A percentile compares a stretch with the other conserved stretches of the same genome.
phyloP scores from a whole-genome alignment of 352 stramenopile genomes.

The Pythium apleroticum region DNA sequence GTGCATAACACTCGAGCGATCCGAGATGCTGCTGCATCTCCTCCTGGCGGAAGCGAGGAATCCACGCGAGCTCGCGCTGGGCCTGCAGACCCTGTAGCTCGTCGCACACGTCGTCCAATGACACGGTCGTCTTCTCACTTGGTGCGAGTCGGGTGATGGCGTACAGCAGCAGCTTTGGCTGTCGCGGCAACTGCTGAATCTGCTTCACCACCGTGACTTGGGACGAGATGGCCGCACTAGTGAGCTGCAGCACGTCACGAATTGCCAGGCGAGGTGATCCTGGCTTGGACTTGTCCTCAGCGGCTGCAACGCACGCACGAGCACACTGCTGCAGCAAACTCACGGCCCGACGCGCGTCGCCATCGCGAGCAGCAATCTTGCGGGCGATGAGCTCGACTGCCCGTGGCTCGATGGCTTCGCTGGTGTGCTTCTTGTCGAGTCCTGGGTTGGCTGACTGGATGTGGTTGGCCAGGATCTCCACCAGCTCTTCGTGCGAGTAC shows the following conservation, averaged over 20 bases:
- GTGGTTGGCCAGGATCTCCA: conserved; percentile 47
- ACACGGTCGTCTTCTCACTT: conserved; percentile 30
- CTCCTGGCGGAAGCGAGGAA: conserved; percentile 55
- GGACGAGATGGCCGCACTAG: conserved; percentile 38
- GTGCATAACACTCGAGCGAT: conserved; percentile 69
- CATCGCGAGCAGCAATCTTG: conserved; percentile 65
- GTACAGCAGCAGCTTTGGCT: conserved; percentile 68
- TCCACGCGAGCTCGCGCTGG: conserved; percentile 44
- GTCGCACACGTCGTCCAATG: conserved; percentile 48
- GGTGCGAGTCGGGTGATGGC: conserved; percentile 57
- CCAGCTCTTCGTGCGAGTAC: conserved; percentile 51
- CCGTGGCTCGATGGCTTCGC: conserved; percentile 36
- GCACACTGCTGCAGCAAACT: conserved; percentile 61
- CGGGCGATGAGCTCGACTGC: conserved; percentile 66
- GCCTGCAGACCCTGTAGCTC: conserved; percentile 45
- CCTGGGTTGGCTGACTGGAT: conserved; percentile 26
- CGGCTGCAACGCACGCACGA: conserved; percentile 18
- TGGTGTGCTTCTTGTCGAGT: background rate
- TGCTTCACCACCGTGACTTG: conserved; percentile 38
- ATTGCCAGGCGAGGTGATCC: conserved; percentile 15
- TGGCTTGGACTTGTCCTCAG: background rate
- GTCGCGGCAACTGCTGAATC: conserved; percentile 58
- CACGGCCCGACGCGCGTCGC: conserved; percentile 61
- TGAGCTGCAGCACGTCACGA: conserved; percentile 40
- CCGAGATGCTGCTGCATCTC: conserved; percentile 62